Evolutionary conservation across 768 basidiomycete genomes (phyloP), one percentile per base, ranked within the genome.

Genomic region (Hericium alpestre): DNA sequence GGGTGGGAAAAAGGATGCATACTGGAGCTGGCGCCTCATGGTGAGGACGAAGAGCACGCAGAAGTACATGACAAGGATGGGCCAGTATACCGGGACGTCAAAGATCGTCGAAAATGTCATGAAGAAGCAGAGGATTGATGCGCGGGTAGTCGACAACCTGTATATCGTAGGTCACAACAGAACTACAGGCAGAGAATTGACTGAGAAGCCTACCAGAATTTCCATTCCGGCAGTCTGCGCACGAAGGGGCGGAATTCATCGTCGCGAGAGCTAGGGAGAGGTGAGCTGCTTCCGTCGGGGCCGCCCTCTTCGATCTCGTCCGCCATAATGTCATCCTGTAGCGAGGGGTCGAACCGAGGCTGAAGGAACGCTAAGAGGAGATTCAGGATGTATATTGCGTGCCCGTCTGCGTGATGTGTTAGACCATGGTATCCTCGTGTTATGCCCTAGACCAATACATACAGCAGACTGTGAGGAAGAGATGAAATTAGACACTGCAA

Each of bases 41-140:
- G 95, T 98, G 64, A 98, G 75, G 20, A 90, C 81, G 67, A 97
- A 97, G 55, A 98, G 79, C 46, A 93, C 87, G 71, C 89, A 89
- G 78, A 98, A 99, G 75, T 99, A 99, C 57, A 97, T 76, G 64
- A 98, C 84, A 55, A 99, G 82, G 71, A 99, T 98, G 8, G 96
- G 96, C 94, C 96, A 98, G 74, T 96, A 98, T 22, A 98, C 96
- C 7, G 96, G 95, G 20, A 99, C 88, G 69, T 98, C 94, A 63
- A 96, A 95, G 38, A 86, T 73, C 49, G 87, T 79, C 23, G 90
- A 94, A 56, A 86, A 73, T 2, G 96, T 90, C 69, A 87, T 87
- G 55, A 86, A 71, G 43, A 95, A 65, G 4, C 93, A 87, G 54
- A 99, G 67, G 20, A 88, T n/a, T 23, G 90, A 87, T 11, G 95